Evolutionary conservation across 768 basidiomycete species (phyloP).

Genomic region (Chalciporus sphaerocephalus): DNA sequence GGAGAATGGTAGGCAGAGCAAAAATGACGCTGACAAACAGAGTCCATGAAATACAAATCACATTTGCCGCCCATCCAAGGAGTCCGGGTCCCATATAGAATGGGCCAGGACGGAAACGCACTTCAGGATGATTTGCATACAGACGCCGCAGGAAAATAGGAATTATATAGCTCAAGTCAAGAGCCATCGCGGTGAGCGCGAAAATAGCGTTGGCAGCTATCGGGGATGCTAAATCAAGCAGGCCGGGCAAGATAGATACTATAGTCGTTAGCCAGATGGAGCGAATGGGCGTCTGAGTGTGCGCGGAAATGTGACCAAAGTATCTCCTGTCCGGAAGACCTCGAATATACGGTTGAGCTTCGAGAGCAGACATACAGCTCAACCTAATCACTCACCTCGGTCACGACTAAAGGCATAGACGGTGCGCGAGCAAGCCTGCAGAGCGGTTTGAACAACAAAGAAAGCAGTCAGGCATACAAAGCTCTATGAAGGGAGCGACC

Average conservation of each 20-base stretch:
- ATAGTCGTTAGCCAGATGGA: constrained; percentile 72
- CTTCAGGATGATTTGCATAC: constrained; percentile 71
- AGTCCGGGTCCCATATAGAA: constrained; percentile 77
- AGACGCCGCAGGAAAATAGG: constrained; percentile 73
- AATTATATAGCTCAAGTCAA: constrained; percentile 77
- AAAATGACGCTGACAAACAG: constrained; percentile 67
- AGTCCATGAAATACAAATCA: constrained; percentile 66
- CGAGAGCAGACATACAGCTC: not conserved
- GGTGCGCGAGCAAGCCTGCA: constrained; percentile 79
- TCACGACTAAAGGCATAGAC: constrained; percentile 85
- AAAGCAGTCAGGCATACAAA: constrained; percentile 84
- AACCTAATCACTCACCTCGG: constrained; percentile 42
- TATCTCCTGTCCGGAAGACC: constrained; percentile 75
- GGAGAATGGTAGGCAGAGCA: constrained; percentile 62
- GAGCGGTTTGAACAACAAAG: constrained; percentile 75
- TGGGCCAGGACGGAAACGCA: constrained; percentile 79
- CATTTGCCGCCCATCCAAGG: constrained; percentile 58
- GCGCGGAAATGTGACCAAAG: constrained; percentile 62
- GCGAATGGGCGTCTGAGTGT: constrained; percentile 70
- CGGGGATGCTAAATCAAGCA: constrained; percentile 73
- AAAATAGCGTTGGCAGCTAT: constrained; percentile 79
- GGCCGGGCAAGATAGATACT: constrained; percentile 62
- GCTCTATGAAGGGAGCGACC: constrained; percentile 33
- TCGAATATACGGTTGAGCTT: constrained; percentile 15
- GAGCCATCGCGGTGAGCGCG: constrained; percentile 72